Base-by-base conservation (phyloP, 768 basidiomycete genomes). In the Suillus subluteus region DNA sequence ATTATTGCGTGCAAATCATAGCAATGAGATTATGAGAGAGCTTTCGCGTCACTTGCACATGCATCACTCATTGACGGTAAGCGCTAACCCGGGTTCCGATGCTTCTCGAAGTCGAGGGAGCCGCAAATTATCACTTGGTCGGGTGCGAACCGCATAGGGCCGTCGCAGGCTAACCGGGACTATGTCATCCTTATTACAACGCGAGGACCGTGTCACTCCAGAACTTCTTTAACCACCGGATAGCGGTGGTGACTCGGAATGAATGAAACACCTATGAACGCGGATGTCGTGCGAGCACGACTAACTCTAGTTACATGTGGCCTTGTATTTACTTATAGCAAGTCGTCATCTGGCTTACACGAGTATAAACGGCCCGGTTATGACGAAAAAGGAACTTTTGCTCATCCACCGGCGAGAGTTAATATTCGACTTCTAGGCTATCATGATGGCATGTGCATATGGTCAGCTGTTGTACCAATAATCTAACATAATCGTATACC, bases 1-100 rank as follows among this genome's bases (percentile, higher is more conserved):
- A 32, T 18, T 55, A 55, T 32, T 55, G 54, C 2, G 52, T 54
- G 30, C 32, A 56, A 35, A 56, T 56, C 32, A 56, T 56, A 55
- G 1, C 1, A 32, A 32, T 18, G 2, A 21, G 9, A 32, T 2
- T 26, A 26, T 26, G 26, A 26, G 26, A 26, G 26, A 32, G 30
- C 3, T 52, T 52, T 30, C 26, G 8, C 30, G 30, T 54, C 52
- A 30, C 8, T 30, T 18, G 3, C 50, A 16, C 50, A 23, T 52
- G 50, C 26, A 52, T 52, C 50, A 37, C 37, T 46, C 46, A 23
- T 52, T 52, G 50, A 55, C 30, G 30, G 30, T 18, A 55, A 56
- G 40, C 40, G 40, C 38, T 40, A 35, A 16, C 11, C 54, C 55
- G 55, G 11, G 18, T 18, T 21, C 32, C 30, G 32, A 21, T 11